These are phyloP conservation scores for Turritis glabra DNA, from an alignment of 345 rosid genomes.

Conservation along the genomic window DNA sequence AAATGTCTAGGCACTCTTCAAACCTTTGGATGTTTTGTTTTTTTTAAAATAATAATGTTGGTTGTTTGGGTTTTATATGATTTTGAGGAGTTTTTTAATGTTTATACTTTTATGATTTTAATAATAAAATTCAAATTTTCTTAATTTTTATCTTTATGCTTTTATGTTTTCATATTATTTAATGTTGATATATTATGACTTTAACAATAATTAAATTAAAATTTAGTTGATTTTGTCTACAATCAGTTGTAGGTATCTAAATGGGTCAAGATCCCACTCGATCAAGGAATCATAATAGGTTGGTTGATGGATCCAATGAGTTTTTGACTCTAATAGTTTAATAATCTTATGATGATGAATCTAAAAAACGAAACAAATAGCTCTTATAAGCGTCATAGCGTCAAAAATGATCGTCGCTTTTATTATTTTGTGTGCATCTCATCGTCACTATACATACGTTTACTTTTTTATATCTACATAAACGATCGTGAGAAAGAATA, in stretches of 20 bases:
- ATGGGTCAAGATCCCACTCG: neutral
- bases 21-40: neutral
- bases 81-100: neutral
- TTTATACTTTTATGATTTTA: neutral
- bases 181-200: neutral
- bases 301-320: neutral
- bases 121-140: neutral
- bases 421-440: no score
- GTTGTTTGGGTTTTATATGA: neutral
- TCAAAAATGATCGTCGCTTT: no score
- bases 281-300: neutral
- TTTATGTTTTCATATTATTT: neutral
- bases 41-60: constrained; percentile 6
- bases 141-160: neutral
- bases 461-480: no score
- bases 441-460: no score
- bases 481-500: no score
- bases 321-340: neutral
- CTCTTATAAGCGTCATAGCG: no score
- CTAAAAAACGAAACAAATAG: neutral
- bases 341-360: neutral
- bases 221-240: no score
- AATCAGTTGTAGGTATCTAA: neutral
- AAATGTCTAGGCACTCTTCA: neutral
- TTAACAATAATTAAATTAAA: no score